Evolutionary conservation across 371 early-diverging fungal species (phyloP).

Genomic region (Blakeslea trispora): DNA sequence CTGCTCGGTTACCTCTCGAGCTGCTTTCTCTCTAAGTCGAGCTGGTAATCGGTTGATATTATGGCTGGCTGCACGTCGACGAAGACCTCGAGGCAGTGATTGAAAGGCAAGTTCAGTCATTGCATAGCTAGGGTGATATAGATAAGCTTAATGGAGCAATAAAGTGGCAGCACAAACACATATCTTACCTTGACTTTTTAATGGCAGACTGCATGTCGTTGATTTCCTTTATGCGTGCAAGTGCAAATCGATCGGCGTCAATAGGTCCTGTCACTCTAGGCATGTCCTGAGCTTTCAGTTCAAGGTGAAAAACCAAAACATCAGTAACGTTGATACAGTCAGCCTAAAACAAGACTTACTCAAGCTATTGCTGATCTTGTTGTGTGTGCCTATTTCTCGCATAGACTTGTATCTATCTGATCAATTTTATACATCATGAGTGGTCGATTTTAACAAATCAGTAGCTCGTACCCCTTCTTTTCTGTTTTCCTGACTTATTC

Average conservation of each 20-base stretch:
- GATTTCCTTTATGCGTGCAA: slow-evolving; percentile 81
- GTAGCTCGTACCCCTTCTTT: slow-evolving; percentile 17
- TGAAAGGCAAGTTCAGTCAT: slow-evolving; percentile 80
- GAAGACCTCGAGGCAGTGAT: slow-evolving; percentile 84
- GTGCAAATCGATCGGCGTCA: slow-evolving; percentile 23
- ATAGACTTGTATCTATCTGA: slow-evolving; percentile 20
- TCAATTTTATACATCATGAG: neutral
- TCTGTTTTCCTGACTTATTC: slow-evolving; percentile 16
- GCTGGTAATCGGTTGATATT: slow-evolving; percentile 86
- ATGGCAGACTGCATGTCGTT: slow-evolving; percentile 77
- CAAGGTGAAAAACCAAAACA: neutral
- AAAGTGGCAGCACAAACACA: neutral
- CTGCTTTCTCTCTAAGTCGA: slow-evolving; percentile 73
- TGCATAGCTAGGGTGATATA: slow-evolving; percentile 46
- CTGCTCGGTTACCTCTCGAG: slow-evolving; percentile 64
- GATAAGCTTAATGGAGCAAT: too few relatives aligned
- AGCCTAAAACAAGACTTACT: slow-evolving; percentile 7
- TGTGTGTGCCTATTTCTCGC: slow-evolving; percentile 18
- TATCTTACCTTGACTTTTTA: slow-evolving; percentile 47
- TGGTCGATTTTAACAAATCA: neutral
- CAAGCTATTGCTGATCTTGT: slow-evolving; percentile 13
- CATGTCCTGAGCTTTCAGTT: slow-evolving; percentile 8
- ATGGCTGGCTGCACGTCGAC: slow-evolving; percentile 90
- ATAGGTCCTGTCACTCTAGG: slow-evolving; percentile 24
- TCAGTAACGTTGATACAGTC: neutral